Percentiles rank a stretch among this genome's conserved stretches.
Conservation (phyloP, 169 alveolate species). For the Plasmodium gallinaceum region DNA sequence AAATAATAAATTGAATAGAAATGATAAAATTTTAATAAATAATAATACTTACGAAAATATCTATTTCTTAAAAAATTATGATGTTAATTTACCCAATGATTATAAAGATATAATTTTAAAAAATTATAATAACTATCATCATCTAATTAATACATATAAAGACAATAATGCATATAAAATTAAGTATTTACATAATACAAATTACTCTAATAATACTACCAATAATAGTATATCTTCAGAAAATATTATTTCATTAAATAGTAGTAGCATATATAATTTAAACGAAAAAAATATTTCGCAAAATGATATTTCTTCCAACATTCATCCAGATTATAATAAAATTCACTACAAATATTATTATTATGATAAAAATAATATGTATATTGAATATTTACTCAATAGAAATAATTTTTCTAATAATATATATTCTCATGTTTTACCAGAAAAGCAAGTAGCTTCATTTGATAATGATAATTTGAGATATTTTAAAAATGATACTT, state of each 20-base stretch:
- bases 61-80: conserved; percentile 9
- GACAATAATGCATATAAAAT: not conserved
- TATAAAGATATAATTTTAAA: not conserved
- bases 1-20: not conserved
- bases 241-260: not conserved
- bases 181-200: not conserved
- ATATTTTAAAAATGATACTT: not conserved
- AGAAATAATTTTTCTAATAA: not conserved
- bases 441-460: not conserved
- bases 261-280: not conserved
- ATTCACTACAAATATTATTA: conserved; percentile 10
- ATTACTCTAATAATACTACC: not conserved
- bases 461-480: not conserved
- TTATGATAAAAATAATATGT: conserved; percentile 7
- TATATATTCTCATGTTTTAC: not conserved
- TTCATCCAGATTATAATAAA: not conserved
- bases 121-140: conserved; percentile 1
- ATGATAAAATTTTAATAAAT: not conserved
- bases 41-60: not conserved
- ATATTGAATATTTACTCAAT: not conserved
- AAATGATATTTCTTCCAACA: not conserved
- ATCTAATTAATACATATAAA: not conserved
- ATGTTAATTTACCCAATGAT: conserved; percentile 6
- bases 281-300: not conserved
- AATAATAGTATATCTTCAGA: not conserved